Evolutionary conservation across 2,329 filamentous ascomycete genomes (phyloP), one percentile per base, ranked within the genome.

Genomic region (Hypoxylon sp.): DNA sequence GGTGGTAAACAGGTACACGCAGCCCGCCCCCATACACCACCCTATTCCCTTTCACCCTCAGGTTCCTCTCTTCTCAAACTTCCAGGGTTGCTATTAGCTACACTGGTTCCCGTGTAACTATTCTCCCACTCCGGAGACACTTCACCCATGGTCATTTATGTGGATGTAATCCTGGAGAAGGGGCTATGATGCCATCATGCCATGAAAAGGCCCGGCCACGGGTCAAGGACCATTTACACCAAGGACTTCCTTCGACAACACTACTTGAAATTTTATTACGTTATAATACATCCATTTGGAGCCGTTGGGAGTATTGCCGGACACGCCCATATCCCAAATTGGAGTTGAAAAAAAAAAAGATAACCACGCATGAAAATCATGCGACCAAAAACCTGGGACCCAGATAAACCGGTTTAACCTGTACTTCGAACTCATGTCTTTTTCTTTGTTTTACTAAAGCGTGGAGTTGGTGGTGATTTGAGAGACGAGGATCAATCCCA

Each of bases 41-140:
- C 79, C 82, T 60, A 76, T 81, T 50, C 79, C 82, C 22, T 85
- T 86, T 59, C 83, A 85, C 62, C 81, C 83, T 47, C 84, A 84
- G 74, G 80, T 85, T 60, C 80, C 82, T 32, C 77, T 86, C 54
- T 80, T 86, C 69, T 76, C 80, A 51, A 80, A 83, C 62, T 80
- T 85, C 59, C 84, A 83, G 73, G 81, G 82, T 61, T 85, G 78
- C 72, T 81, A 83, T 75, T 85, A 83, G 67, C 59, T 67, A 47
- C 50, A 62, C 58, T 56, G 51, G 56, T 51, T 62, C 17, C 49
- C 34, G 64, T 63, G 62, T 65, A 67, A 54, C 50, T 62, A 59
- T 52, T 39, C 53, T 67, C 43, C 34, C 34, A 41, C 47, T 41
- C 17, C 26, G 62, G 62, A 68, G 48, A 37, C 58, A 53, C 37